These are phyloP conservation scores for Penium margaritaceum DNA, from an alignment of 139 green algal species.

Conservation along the genomic window DNA sequence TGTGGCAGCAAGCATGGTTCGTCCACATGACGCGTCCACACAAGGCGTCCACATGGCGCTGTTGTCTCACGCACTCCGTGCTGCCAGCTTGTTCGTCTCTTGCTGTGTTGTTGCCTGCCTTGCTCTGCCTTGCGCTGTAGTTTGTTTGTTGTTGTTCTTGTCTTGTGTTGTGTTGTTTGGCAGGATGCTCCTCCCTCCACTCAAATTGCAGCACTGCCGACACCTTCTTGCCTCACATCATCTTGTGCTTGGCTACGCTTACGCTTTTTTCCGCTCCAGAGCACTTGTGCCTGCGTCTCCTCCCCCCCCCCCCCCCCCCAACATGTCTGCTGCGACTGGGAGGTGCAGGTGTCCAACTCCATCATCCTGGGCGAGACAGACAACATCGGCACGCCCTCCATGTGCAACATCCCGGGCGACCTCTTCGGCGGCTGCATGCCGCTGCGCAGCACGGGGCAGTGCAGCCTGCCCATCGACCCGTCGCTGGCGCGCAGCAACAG, in stretches of 20 bases:
- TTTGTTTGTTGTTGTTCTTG: neutral
- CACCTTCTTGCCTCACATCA: neutral
- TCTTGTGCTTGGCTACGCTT: neutral
- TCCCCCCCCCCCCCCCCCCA: neutral
- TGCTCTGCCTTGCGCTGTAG: neutral
- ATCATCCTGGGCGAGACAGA: constrained; percentile 18
- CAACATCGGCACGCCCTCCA: constrained; percentile 25
- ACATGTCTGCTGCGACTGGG: too few species aligned
- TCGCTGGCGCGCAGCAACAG: constrained; percentile 10
- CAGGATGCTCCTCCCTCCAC: too few species aligned
- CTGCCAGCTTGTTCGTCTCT: too few species aligned
- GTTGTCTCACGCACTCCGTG: too few species aligned
- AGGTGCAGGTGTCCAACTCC: constrained; percentile 24
- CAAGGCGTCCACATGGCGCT: neutral
- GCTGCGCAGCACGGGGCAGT: neutral
- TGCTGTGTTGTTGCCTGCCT: too few species aligned
- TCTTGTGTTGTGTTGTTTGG: neutral
- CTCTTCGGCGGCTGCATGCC: constrained; percentile 14
- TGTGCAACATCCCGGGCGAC: constrained; percentile 18
- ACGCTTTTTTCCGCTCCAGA: neutral
- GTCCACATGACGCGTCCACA: neutral
- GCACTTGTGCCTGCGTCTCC: neutral
- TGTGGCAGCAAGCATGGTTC: too few species aligned
- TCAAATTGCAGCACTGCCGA: too few species aligned
- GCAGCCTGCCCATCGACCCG: neutral